Evolutionary conservation across 805 yeast genomes (phyloP).

Genomic region (Barnettozyma pratensis): DNA sequence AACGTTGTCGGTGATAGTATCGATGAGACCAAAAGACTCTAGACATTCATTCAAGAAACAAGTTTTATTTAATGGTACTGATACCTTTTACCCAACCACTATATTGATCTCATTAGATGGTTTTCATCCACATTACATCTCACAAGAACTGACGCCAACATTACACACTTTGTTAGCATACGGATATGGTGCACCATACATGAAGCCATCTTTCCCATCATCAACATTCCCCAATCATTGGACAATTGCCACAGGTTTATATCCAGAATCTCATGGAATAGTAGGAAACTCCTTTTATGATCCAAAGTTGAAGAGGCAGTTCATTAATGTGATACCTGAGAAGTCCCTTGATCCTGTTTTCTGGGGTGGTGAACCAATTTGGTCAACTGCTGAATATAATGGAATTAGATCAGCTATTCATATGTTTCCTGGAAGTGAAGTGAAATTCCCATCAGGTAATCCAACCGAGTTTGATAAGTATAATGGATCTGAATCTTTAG

Average conservation of each 20-base stretch:
- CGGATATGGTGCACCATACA: slow-evolving; percentile 67
- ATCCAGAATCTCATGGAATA: slow-evolving; percentile 82
- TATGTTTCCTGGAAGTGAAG: slow-evolving; percentile 97
- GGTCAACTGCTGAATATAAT: slow-evolving; percentile 69
- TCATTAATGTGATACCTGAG: slow-evolving; percentile 55
- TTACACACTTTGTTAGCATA: slow-evolving; percentile 51
- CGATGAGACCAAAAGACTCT: slow-evolving; percentile 4
- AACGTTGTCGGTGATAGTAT: slow-evolving; percentile 16
- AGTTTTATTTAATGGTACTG: slow-evolving; percentile 20
- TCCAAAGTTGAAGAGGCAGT: slow-evolving; percentile 46
- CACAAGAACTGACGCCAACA: slow-evolving; percentile 61
- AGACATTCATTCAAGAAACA: not conserved
- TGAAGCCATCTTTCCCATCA: slow-evolving; percentile 85
- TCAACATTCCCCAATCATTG: slow-evolving; percentile 91
- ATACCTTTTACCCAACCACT: slow-evolving; percentile 58
- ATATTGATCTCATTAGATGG: slow-evolving; percentile 80
- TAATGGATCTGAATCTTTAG: slow-evolving; percentile 57
- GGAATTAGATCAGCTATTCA: slow-evolving; percentile 71
- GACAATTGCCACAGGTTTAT: slow-evolving; percentile 82
- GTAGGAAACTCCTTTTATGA: slow-evolving; percentile 80
- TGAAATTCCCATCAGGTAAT: slow-evolving; percentile 42
- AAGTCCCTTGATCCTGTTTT: slow-evolving; percentile 49
- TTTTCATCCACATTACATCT: slow-evolving; percentile 84
- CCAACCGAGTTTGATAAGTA: slow-evolving; percentile 55
- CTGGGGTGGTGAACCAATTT: slow-evolving; percentile 92